These are phyloP conservation scores for Beta lomatogona DNA, from an alignment of 179 eudicot genomes.

Conservation along the genomic window DNA sequence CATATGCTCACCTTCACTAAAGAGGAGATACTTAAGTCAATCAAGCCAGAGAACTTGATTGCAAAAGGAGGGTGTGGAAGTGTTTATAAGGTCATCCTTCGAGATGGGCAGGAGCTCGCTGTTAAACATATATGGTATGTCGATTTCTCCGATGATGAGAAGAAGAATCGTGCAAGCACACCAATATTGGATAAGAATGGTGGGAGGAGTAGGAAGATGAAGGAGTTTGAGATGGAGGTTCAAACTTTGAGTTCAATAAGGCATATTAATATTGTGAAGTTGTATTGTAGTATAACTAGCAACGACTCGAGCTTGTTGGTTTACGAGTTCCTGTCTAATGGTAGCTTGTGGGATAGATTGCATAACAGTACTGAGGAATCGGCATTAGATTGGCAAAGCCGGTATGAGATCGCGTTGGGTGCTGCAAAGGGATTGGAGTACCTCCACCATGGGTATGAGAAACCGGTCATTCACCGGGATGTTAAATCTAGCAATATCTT, in stretches of 20 bases:
- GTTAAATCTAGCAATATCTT: slow-evolving; percentile 92
- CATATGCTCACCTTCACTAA: slow-evolving; percentile 73
- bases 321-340: slow-evolving; percentile 84
- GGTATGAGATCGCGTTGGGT: slow-evolving; percentile 83
- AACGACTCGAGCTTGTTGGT: slow-evolving; percentile 92
- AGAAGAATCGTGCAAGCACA: slow-evolving; percentile 34
- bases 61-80: slow-evolving; percentile 98
- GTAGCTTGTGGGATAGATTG: slow-evolving; percentile 85
- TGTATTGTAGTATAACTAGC: slow-evolving; percentile 82
- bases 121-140: slow-evolving; percentile 85
- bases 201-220: slow-evolving; percentile 37
- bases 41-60: slow-evolving; percentile 74
- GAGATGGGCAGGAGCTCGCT: slow-evolving; percentile 68
- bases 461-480: slow-evolving; percentile 82
- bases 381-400: slow-evolving; percentile 68
- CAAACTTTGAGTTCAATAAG: slow-evolving; percentile 77
- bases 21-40: slow-evolving; percentile 73
- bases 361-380: slow-evolving; percentile 45
- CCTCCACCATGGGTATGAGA: slow-evolving; percentile 81
- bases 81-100: slow-evolving; percentile 62
- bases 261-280: slow-evolving; percentile 71
- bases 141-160: slow-evolving; percentile 29
- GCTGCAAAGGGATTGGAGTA: slow-evolving; percentile 88
- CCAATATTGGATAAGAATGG: slow-evolving; percentile 57
- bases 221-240: slow-evolving; percentile 87